Conservation (phyloP, 1,284 basidiomycete genomes). For the Anthracocystis setariae region DNA sequence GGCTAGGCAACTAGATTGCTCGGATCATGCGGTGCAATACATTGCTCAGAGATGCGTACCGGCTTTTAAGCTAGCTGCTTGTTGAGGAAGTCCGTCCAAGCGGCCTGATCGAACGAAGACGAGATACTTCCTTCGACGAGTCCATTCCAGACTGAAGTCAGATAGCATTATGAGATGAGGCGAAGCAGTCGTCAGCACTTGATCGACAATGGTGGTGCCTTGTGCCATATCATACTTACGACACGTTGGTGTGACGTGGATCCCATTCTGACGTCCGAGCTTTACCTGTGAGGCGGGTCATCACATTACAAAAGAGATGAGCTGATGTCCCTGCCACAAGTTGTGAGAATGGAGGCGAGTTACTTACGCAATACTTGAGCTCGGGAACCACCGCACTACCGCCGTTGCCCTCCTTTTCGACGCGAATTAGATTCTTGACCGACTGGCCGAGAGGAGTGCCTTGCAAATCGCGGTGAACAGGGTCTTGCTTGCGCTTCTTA, state of each 20-base stretch:
- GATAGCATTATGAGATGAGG: neutral
- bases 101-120: conserved; percentile 81
- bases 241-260: conserved; percentile 90
- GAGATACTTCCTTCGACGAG: conserved; percentile 81
- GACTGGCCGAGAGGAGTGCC: conserved; percentile 64
- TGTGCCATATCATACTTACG: conserved; percentile 31
- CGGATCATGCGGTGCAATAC: too few relatives aligned
- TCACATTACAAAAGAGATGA: too few relatives aligned
- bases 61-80: conserved; percentile 71
- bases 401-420: conserved; percentile 77
- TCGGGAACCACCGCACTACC: conserved; percentile 82
- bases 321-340: too few relatives aligned
- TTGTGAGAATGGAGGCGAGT: neutral
- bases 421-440: conserved; percentile 75
- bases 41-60: neutral
- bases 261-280: conserved; percentile 86
- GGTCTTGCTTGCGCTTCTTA: conserved; percentile 63
- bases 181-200: neutral
- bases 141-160: conserved; percentile 70
- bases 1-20: too few relatives aligned
- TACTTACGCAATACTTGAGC: conserved; percentile 77
- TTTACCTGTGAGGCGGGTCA: conserved; percentile 70
- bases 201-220: too few relatives aligned
- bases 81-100: conserved; percentile 85
- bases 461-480: conserved; percentile 69